Percentiles rank a stretch among this genome's conserved stretches.
Conservation (phyloP, 805 yeast genomes). For the Candida maesae region DNA sequence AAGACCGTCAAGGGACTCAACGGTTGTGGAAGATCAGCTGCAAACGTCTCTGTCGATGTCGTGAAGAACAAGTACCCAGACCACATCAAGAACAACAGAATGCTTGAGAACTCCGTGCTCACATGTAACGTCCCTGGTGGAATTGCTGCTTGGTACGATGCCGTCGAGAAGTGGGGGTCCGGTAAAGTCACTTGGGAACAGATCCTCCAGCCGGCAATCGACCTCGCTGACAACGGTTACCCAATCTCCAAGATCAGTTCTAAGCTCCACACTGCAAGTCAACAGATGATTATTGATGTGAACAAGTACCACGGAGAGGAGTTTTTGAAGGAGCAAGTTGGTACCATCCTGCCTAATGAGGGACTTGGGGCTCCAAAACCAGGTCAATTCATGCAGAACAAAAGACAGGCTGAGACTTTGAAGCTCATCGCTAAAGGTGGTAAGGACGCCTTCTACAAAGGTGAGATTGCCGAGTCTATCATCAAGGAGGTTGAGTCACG, state of each 20-base stretch:
- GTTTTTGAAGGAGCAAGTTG: slow-evolving; percentile 28
- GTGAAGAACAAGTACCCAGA: slow-evolving; percentile 37
- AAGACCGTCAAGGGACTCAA: slow-evolving; percentile 61
- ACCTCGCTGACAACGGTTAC: slow-evolving; percentile 64
- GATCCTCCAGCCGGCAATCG: slow-evolving; percentile 60
- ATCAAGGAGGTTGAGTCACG: slow-evolving; percentile 46
- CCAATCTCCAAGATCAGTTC: slow-evolving; percentile 62
- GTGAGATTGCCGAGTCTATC: slow-evolving; percentile 64
- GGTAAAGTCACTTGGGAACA: slow-evolving; percentile 58
- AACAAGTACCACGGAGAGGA: slow-evolving; percentile 29
- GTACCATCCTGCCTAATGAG: slow-evolving; percentile 36
- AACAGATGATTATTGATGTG: slow-evolving; percentile 34
- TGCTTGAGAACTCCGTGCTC: slow-evolving; percentile 51
- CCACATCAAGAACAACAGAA: slow-evolving; percentile 44
- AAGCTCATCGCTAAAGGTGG: slow-evolving; percentile 52
- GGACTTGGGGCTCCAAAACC: slow-evolving; percentile 45
- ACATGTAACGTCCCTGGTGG: slow-evolving; percentile 76
- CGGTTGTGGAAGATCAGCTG: slow-evolving; percentile 73
- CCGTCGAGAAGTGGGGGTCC: slow-evolving; percentile 67
- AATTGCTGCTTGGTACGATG: slow-evolving; percentile 75
- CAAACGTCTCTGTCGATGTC: slow-evolving; percentile 43
- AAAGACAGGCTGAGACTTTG: slow-evolving; percentile 49
- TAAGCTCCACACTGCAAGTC: slow-evolving; percentile 42
- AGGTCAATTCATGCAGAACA: slow-evolving; percentile 57
- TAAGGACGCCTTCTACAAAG: slow-evolving; percentile 64